Base-by-base conservation (phyloP, 2,329 filamentous ascomycete genomes). In the Septoria linicola region DNA sequence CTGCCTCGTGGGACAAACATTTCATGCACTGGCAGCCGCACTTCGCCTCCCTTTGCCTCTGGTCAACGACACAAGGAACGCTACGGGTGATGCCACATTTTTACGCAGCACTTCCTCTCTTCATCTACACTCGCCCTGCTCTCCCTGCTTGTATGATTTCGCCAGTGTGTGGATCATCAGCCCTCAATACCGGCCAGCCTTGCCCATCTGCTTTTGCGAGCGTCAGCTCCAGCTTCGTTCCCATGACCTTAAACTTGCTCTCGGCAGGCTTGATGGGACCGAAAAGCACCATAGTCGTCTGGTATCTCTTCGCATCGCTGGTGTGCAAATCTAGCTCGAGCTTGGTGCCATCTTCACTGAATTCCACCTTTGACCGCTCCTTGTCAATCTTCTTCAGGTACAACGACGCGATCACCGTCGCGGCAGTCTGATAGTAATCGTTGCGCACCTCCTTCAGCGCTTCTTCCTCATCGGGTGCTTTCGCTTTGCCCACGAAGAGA, bases 321-420 rank as follows among this genome's bases (percentile, higher is more conserved):
- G 93, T 99, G n/a, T 81, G 83, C 32, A 99, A 79, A 68, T 99
- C 89, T 36, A 99, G 79, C 8, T 80, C 77, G 43, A 97, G 72
- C 40, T 80, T 75, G 41, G 78, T 73, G 17, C 54, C 57, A 8
- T 72, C 76, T 2, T 80, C 65, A 30, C 76, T 70, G 68, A 97
- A 92, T 19, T 80, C 76, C 39, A 97, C 80, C 59, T 80, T 85
- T 44, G 89, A 87, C 20, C 75, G 80, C 19, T 85, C 80, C 72
- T 92, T 95, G 73, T 91, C 83, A 64, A 99, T 96, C 76, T 97
- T 97, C 78, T 97, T 99, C 48, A 97, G 79, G 74, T 95, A 99
- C 61, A 96, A 86, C 7, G 88, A 93, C 2, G 88, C 91, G 60
- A 95, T 96, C 51, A 97, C 88, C 11, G 83, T 84, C 10, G 82